Evolutionary conservation across 768 basidiomycete genomes (phyloP).

Genomic region (Cystofilobasidium bisporidii): DNA sequence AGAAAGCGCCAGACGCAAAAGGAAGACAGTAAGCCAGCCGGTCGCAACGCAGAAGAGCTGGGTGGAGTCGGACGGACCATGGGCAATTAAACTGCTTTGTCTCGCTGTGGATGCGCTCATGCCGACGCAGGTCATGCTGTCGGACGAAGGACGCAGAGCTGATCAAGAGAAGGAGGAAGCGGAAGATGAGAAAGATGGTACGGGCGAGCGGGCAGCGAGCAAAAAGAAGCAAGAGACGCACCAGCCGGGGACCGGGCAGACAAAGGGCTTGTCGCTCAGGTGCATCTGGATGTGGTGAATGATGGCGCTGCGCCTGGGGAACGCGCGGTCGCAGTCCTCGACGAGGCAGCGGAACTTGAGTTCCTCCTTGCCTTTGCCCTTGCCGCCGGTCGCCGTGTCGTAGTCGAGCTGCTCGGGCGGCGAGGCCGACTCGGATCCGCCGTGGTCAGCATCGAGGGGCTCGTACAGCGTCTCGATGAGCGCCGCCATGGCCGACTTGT

Average conservation of each 20-base stretch:
- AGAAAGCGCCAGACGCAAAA: neutral
- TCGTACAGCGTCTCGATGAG: constrained; percentile 9
- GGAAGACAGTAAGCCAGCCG: neutral
- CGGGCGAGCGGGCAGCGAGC: too few species aligned
- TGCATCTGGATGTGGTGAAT: constrained; percentile 45
- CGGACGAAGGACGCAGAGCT: constrained; percentile 44
- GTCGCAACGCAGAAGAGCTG: neutral
- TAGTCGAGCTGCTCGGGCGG: constrained; percentile 1
- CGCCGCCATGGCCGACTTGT: neutral
- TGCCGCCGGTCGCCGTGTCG: neutral
- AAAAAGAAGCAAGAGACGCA: constrained; percentile 32
- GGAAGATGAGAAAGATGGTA: too few species aligned
- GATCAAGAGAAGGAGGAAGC: neutral
- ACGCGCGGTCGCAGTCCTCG: constrained; percentile 34
- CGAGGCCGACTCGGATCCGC: constrained; percentile 1
- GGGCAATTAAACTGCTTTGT: constrained; percentile 43
- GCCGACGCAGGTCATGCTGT: constrained; percentile 43
- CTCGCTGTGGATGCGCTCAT: constrained; percentile 43
- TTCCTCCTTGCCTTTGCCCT: constrained; percentile 12
- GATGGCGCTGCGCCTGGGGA: constrained; percentile 40
- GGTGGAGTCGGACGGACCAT: constrained; percentile 37
- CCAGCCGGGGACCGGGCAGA: constrained; percentile 41
- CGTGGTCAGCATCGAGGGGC: neutral
- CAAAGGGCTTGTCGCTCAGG: constrained; percentile 44
- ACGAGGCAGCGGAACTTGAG: constrained; percentile 36